These are phyloP conservation scores for Kwoniella sp. DNA, from an alignment of 768 basidiomycete species.

Conservation along the genomic window DNA sequence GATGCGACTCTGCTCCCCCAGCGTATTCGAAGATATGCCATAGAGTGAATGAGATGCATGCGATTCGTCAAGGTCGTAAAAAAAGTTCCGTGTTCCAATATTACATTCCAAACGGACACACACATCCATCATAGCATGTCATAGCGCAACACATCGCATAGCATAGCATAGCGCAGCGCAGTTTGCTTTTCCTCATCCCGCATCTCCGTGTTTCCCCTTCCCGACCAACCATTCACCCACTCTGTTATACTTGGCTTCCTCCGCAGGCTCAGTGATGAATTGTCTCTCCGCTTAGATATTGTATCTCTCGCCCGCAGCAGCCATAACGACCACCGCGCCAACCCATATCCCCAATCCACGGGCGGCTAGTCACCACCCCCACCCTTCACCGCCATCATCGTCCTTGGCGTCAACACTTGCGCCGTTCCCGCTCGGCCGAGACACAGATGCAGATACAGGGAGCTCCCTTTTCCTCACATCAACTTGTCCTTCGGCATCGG, in stretches of 20 bases:
- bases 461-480: too few relatives aligned
- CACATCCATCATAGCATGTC: not conserved
- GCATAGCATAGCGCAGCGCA: not conserved
- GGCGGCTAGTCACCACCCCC: conserved; percentile 25
- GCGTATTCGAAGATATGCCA: too few relatives aligned
- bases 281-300: conserved; percentile 8
- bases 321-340: conserved; percentile 19
- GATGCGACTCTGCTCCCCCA: too few relatives aligned
- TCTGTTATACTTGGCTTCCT: too few relatives aligned
- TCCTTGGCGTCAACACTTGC: not conserved
- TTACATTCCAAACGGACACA: too few relatives aligned
- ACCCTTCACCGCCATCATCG: conserved; percentile 1
- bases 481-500: not conserved
- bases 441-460: too few relatives aligned
- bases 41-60: too few relatives aligned
- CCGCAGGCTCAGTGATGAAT: too few relatives aligned
- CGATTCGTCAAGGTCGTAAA: too few relatives aligned
- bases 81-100: too few relatives aligned
- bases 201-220: too few relatives aligned
- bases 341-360: conserved; percentile 18
- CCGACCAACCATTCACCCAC: too few relatives aligned
- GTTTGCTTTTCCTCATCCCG: not conserved
- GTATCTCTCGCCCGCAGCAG: conserved; percentile 12
- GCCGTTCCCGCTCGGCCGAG: not conserved
- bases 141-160: not conserved